Percentiles rank a stretch among this genome's conserved stretches.
Conservation (phyloP, 371 early-diverging fungal species). For the Mortierella sp. region DNA sequence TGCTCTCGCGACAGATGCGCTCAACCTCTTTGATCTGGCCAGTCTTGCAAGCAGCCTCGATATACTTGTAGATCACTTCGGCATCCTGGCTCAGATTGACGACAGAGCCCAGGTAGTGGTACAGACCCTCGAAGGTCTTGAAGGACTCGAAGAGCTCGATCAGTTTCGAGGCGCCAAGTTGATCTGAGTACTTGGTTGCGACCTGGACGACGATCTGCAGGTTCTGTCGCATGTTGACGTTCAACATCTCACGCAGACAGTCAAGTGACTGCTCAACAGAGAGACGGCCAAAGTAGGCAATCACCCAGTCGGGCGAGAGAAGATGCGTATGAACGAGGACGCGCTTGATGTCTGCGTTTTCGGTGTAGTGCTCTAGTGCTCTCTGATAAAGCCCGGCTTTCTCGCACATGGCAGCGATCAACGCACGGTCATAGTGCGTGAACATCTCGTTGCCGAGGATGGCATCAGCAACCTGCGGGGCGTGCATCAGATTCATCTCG, state of each 20-base stretch:
- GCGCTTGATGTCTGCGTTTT: slow-evolving; percentile 95
- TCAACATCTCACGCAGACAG: slow-evolving; percentile 90
- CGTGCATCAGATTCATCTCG: slow-evolving; percentile 97
- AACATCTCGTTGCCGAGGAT: slow-evolving; percentile 96
- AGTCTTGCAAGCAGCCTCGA: slow-evolving; percentile 93
- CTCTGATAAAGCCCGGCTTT: slow-evolving; percentile 97
- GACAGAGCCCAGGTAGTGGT: slow-evolving; percentile 92
- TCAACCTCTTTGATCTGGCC: slow-evolving; percentile 98
- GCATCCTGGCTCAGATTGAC: slow-evolving; percentile 95
- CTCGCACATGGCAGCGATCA: slow-evolving; percentile 94
- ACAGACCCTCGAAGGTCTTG: slow-evolving; percentile 92
- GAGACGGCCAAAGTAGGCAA: slow-evolving; percentile 92
- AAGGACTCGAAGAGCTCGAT: slow-evolving; percentile 91
- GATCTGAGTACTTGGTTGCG: slow-evolving; percentile 96
- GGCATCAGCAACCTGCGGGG: slow-evolving; percentile 98
- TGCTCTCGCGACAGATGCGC: slow-evolving; percentile 96
- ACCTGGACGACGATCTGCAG: slow-evolving; percentile 95
- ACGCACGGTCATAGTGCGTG: slow-evolving; percentile 92
- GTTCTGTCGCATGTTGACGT: slow-evolving; percentile 91
- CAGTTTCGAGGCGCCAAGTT: slow-evolving; percentile 86
- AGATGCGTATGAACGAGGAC: slow-evolving; percentile 91
- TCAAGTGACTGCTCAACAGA: slow-evolving; percentile 95
- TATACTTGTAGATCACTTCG: slow-evolving; percentile 97
- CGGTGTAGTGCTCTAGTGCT: slow-evolving; percentile 97
- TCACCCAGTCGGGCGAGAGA: slow-evolving; percentile 88